These are phyloP conservation scores for Mortierella sp. DNA, from an alignment of 371 early-diverging fungal species.

Conservation along the genomic window DNA sequence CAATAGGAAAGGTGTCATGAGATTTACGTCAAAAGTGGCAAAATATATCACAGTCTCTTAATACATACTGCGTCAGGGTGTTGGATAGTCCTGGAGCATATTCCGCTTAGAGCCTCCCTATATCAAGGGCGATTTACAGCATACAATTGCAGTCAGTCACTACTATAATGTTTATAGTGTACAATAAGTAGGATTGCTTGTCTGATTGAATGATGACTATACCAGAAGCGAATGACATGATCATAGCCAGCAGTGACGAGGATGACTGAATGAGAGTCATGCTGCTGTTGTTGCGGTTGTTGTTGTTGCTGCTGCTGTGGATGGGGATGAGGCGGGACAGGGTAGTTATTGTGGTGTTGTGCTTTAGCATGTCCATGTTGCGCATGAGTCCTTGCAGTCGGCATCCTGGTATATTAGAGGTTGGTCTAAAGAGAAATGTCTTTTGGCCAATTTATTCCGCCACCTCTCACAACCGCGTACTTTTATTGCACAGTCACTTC, in stretches of 20 bases:
- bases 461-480: not conserved
- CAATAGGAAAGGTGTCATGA: not conserved
- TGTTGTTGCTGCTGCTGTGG: slow-evolving; percentile 43
- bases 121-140: not conserved
- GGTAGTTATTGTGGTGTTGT: slow-evolving; percentile 50
- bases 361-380: slow-evolving; percentile 29
- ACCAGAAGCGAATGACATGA: slow-evolving; percentile 96
- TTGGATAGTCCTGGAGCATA: slow-evolving; percentile 94
- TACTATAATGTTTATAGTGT: not conserved
- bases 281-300: slow-evolving; percentile 52
- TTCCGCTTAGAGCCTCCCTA: slow-evolving; percentile 94
- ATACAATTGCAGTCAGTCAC: not conserved
- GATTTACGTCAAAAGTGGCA: not conserved
- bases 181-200: no score
- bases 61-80: slow-evolving; percentile 86
- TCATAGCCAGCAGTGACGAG: slow-evolving; percentile 96
- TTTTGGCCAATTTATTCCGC: no score
- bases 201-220: not conserved
- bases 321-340: slow-evolving; percentile 32
- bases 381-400: slow-evolving; percentile 45
- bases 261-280: slow-evolving; percentile 84
- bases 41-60: not conserved
- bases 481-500: slow-evolving; percentile 8
- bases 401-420: slow-evolving; percentile 19
- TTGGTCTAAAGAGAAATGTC: not conserved